Evolutionary conservation across 305 asterid genomes (phyloP).

Genomic region (Fraxinus albicans): DNA sequence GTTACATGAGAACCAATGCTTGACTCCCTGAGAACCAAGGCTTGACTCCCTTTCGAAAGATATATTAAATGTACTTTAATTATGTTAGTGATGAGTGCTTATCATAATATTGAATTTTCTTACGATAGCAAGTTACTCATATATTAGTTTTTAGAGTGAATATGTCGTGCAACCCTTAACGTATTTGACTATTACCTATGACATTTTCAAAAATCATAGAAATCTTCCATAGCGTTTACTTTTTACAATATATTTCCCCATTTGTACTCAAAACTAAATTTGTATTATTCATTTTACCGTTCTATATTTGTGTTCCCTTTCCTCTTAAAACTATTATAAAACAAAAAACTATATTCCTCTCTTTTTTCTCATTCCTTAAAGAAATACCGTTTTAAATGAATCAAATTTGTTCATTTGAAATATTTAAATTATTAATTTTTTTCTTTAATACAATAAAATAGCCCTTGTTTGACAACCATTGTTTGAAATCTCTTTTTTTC

Average conservation of each 20-base stretch:
- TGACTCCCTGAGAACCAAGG: no score
- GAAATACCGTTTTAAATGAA: not conserved
- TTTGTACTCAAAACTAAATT: not conserved
- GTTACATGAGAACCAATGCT: not conserved
- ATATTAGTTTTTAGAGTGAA: not conserved
- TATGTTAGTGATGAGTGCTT: not conserved
- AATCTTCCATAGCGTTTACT: not conserved
- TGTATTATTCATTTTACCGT: not conserved
- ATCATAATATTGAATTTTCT: not conserved
- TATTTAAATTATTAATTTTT: no score
- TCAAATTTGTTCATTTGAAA: not conserved
- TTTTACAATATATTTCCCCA: not conserved
- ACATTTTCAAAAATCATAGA: not conserved
- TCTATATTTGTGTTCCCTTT: not conserved
- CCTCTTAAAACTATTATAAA: no score
- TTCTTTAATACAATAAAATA: not conserved
- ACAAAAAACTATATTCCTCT: not conserved
- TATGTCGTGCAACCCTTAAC: not conserved
- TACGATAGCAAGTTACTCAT: not conserved
- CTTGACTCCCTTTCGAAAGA: not conserved
- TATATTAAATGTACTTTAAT: not conserved
- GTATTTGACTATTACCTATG: not conserved
- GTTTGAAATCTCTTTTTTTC: no score
- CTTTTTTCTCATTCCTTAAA: not conserved
- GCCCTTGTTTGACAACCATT: no score